phyloP scores from a whole-genome alignment of 306 rosid genomes.

The Ochetophila trinervis region DNA sequence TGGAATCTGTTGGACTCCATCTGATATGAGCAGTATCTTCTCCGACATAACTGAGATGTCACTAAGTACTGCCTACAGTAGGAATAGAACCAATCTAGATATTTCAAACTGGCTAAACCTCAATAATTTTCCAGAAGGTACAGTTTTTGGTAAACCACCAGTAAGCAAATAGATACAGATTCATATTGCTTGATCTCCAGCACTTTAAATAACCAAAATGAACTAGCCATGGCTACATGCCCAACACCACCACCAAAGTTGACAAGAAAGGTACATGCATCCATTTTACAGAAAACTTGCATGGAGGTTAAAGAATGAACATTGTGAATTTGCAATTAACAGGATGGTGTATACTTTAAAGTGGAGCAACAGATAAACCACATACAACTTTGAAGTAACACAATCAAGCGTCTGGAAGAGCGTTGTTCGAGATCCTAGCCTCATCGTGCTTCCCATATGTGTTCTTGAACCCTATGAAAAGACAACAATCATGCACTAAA shows the following conservation, averaged over 20 bases:
- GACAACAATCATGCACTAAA: slow-evolving; percentile 4
- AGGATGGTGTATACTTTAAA: background rate
- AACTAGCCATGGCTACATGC: too few relatives aligned
- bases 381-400: slow-evolving; percentile 88
- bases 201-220: too few relatives aligned
- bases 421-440: slow-evolving; percentile 95
- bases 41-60: too few relatives aligned
- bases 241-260: too few relatives aligned
- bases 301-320: background rate
- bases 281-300: background rate
- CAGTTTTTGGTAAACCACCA: too few relatives aligned
- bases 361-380: slow-evolving; percentile 26
- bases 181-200: too few relatives aligned
- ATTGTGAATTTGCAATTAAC: background rate
- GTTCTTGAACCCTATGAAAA: slow-evolving; percentile 78
- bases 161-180: too few relatives aligned
- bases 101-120: background rate
- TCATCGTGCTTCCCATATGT: slow-evolving; percentile 98
- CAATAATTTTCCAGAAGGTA: too few relatives aligned
- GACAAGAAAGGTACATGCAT: background rate
- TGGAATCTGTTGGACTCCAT: too few relatives aligned
- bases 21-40: too few relatives aligned
- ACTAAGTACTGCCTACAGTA: too few relatives aligned
- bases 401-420: slow-evolving; percentile 69
- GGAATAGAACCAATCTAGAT: background rate